phyloP scores from a whole-genome alignment of 108 stramenopile genomes.

The Nitzschia inconspicua region DNA sequence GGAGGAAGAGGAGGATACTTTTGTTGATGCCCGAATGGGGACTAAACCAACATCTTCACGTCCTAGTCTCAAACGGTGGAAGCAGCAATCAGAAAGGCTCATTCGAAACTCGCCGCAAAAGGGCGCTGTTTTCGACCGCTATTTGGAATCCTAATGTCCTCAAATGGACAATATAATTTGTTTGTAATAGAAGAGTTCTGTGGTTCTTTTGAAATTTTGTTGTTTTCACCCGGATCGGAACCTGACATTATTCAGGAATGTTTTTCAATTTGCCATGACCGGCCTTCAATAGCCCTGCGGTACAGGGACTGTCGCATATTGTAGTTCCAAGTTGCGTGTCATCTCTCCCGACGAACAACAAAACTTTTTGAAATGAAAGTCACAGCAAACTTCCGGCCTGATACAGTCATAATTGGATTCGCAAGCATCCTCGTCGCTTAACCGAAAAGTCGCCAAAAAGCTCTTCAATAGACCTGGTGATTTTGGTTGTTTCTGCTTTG shows the following conservation, averaged over 20 bases:
- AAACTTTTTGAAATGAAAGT: not conserved
- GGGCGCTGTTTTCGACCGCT: not conserved
- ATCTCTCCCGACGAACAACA: not conserved
- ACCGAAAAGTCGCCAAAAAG: not conserved
- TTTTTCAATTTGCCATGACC: too few species aligned
- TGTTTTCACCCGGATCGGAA: too few species aligned
- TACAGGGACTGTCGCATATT: too few species aligned
- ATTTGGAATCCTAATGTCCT: not conserved
- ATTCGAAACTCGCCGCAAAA: not conserved
- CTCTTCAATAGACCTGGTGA: not conserved
- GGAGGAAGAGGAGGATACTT: too few species aligned
- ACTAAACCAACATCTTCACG: too few species aligned
- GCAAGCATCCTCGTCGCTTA: not conserved
- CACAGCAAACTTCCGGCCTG: not conserved
- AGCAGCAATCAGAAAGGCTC: not conserved
- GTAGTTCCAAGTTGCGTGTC: too few species aligned
- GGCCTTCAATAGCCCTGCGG: too few species aligned
- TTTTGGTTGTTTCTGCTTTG: not conserved
- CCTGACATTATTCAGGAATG: too few species aligned
- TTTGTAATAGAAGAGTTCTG: too few species aligned
- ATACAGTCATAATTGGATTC: not conserved
- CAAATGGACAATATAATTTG: too few species aligned
- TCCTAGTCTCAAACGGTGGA: too few species aligned
- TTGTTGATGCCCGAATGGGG: too few species aligned
- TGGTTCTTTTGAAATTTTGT: not conserved